phyloP scores from a whole-genome alignment of 768 basidiomycete genomes.

The Kondoa subrosea region DNA sequence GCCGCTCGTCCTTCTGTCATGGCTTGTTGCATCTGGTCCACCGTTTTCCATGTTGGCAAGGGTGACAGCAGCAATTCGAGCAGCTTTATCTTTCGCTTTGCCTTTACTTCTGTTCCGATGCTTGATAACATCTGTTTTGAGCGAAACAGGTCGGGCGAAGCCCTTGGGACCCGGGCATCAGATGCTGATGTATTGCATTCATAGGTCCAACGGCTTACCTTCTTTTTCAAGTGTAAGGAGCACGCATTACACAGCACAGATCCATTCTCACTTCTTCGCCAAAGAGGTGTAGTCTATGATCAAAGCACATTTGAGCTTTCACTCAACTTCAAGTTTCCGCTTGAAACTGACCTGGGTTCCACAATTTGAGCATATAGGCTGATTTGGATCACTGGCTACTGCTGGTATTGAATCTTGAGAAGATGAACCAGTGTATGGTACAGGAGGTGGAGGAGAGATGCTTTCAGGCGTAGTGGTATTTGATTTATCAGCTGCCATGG shows the following conservation, averaged over 20 bases:
- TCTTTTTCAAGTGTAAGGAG: constrained; percentile 29
- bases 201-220: constrained; percentile 15
- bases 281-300: constrained; percentile 29
- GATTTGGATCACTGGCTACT: constrained; percentile 4
- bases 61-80: not conserved
- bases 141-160: constrained; percentile 26
- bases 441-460: not conserved
- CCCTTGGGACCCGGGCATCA: not conserved
- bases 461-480: not conserved
- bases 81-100: constrained; percentile 14
- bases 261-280: constrained; percentile 26
- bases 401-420: not conserved
- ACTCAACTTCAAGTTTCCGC: not conserved
- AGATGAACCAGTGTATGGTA: not conserved
- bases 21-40: not conserved
- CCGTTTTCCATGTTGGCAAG: not conserved
- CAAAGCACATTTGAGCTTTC: too few relatives aligned
- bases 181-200: not conserved
- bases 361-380: constrained; percentile 26
- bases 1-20: not conserved
- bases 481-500: not conserved
- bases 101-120: constrained; percentile 27
- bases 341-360: constrained; percentile 19
- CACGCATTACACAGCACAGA: constrained; percentile 30
- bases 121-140: constrained; percentile 30